Evolutionary conservation across 768 basidiomycete species (phyloP).

Genomic region (Cubamyces lactineus): DNA sequence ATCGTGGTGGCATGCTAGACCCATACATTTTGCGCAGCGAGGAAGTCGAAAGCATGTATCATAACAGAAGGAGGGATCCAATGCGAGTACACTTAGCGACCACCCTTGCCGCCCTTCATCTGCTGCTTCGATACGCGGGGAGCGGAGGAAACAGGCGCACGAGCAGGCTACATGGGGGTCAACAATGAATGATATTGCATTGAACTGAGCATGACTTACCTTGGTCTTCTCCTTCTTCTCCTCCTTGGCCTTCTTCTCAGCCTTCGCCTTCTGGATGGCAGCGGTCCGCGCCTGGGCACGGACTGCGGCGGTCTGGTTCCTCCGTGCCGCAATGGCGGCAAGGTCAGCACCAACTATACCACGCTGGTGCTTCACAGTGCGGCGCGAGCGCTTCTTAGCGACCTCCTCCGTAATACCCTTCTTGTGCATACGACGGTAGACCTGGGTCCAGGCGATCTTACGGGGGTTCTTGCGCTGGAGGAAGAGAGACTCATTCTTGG

Average conservation of each 20-base stretch:
- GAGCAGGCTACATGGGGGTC: constrained; percentile 50
- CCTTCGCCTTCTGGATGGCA: constrained; percentile 93
- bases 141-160: constrained; percentile 55
- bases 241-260: constrained; percentile 97
- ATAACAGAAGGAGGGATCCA: constrained; percentile 22
- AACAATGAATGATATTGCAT: background rate
- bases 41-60: constrained; percentile 33
- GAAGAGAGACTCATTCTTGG: constrained; percentile 97
- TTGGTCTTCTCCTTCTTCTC: constrained; percentile 75
- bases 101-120: constrained; percentile 89
- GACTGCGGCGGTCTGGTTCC: constrained; percentile 88
- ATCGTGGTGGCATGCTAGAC: constrained; percentile 27
- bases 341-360: constrained; percentile 98
- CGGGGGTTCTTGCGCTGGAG: constrained; percentile 99
- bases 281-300: constrained; percentile 79
- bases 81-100: constrained; percentile 51
- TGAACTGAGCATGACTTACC: constrained; percentile 44
- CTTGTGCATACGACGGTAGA: constrained; percentile 98
- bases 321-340: constrained; percentile 84
- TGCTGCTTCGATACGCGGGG: constrained; percentile 95
- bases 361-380: constrained; percentile 96
- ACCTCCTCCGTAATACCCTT: constrained; percentile 99
- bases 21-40: constrained; percentile 33
- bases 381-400: constrained; percentile 97
- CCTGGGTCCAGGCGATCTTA: constrained; percentile 97